These are phyloP conservation scores for Saccharomyces hybrid DNA, from an alignment of 1,139 yeast species.

Conservation along the genomic window DNA sequence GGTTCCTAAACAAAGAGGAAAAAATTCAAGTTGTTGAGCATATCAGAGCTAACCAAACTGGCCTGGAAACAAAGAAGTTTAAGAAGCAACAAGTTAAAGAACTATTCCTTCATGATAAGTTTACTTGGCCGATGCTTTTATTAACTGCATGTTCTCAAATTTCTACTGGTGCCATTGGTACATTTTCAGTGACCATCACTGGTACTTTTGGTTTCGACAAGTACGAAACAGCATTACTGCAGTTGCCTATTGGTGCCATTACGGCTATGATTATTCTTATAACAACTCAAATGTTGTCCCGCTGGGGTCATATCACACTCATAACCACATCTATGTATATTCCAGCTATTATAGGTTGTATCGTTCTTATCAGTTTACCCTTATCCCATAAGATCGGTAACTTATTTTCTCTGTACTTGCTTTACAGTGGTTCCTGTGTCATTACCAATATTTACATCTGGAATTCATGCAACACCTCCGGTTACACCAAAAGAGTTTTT, in stretches of 20 bases:
- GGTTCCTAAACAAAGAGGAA: slow-evolving; percentile 46
- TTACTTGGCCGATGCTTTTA: slow-evolving; percentile 40
- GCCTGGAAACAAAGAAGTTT: slow-evolving; percentile 49
- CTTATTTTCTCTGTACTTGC: slow-evolving; percentile 32
- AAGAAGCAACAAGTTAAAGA: slow-evolving; percentile 47
- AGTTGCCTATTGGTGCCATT: slow-evolving; percentile 42
- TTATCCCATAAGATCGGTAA: slow-evolving; percentile 32
- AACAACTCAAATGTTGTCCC: slow-evolving; percentile 29
- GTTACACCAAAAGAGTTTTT: slow-evolving; percentile 60
- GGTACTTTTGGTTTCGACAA: slow-evolving; percentile 41
- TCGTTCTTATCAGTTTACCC: slow-evolving; percentile 41
- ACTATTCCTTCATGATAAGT: slow-evolving; percentile 38
- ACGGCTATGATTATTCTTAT: slow-evolving; percentile 32
- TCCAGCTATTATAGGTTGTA: slow-evolving; percentile 37
- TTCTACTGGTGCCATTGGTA: slow-evolving; percentile 41
- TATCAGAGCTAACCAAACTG: slow-evolving; percentile 45
- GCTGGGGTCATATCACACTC: slow-evolving; percentile 27
- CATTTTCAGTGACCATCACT: slow-evolving; percentile 43
- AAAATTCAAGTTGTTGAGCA: slow-evolving; percentile 45
- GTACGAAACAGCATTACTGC: slow-evolving; percentile 36
- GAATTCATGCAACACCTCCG: slow-evolving; percentile 50
- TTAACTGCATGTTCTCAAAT: slow-evolving; percentile 35
- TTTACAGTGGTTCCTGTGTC: slow-evolving; percentile 38
- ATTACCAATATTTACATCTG: slow-evolving; percentile 35
- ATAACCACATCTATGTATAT: slow-evolving; percentile 29